These are phyloP conservation scores for Nemania sp. DNA, from an alignment of 2,329 filamentous ascomycete species.

Conservation along the genomic window DNA sequence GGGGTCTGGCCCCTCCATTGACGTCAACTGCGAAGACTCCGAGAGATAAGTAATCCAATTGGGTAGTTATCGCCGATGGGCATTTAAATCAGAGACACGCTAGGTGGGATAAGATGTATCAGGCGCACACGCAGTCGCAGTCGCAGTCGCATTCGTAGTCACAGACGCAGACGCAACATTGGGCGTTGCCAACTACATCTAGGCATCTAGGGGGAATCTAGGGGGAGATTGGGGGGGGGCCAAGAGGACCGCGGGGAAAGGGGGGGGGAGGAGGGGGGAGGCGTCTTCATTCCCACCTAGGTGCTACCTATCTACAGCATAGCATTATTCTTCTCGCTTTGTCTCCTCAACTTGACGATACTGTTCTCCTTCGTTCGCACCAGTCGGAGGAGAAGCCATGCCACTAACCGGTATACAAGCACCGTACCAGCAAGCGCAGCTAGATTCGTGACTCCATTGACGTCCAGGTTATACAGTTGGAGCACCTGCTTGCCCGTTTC, in stretches of 20 bases:
- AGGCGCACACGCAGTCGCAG: too few relatives aligned
- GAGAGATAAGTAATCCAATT: not conserved
- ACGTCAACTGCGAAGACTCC: slow-evolving; percentile 37
- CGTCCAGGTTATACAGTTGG: slow-evolving; percentile 73
- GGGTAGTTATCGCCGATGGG: not conserved
- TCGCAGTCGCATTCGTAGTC: too few relatives aligned
- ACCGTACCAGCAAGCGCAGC: slow-evolving; percentile 72
- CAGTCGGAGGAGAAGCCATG: slow-evolving; percentile 68
- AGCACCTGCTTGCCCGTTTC: slow-evolving; percentile 75
- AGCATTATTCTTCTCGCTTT: too few relatives aligned
- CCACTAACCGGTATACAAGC: slow-evolving; percentile 73
- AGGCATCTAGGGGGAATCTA: too few relatives aligned
- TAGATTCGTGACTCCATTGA: slow-evolving; percentile 70
- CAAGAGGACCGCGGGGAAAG: too few relatives aligned
- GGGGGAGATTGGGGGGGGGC: too few relatives aligned
- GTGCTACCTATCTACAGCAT: not conserved
- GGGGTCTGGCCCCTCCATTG: slow-evolving; percentile 17
- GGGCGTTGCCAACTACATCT: too few relatives aligned
- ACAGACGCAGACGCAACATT: too few relatives aligned
- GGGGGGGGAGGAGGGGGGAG: too few relatives aligned
- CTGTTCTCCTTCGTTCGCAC: slow-evolving; percentile 65
- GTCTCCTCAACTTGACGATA: slow-evolving; percentile 43
- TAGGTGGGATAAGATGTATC: not conserved
- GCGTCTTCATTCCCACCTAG: too few relatives aligned
- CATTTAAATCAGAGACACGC: not conserved